phyloP scores from a whole-genome alignment of 305 asterid species.

The Solanum hybrid region DNA sequence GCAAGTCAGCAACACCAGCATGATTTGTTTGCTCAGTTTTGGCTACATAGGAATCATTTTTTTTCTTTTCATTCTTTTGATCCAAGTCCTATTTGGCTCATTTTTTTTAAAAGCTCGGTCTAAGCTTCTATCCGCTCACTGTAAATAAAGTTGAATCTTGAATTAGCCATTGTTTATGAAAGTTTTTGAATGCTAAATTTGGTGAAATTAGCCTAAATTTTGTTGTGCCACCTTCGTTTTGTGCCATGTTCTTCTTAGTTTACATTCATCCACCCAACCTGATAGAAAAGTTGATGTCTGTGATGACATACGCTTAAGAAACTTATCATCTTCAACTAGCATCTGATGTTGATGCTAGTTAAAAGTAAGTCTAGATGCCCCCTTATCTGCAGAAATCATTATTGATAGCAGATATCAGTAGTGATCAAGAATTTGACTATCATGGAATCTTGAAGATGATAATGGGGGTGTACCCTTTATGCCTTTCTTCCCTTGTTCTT shows the following conservation, averaged over 20 bases:
- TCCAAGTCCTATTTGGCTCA: neutral
- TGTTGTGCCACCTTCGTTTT: neutral
- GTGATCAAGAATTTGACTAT: slow-evolving; percentile 18
- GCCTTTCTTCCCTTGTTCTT: slow-evolving; percentile 27
- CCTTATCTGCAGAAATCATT: slow-evolving; percentile 14
- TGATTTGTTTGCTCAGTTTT: slow-evolving; percentile 16
- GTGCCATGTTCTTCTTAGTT: neutral
- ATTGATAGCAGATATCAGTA: neutral
- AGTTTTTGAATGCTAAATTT: neutral
- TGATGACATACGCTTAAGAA: neutral
- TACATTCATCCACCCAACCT: neutral
- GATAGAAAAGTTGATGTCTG: neutral
- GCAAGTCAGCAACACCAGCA: slow-evolving; percentile 40
- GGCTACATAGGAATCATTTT: neutral
- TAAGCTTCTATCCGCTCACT: neutral
- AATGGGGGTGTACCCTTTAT: slow-evolving; percentile 42
- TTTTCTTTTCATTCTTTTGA: slow-evolving; percentile 13
- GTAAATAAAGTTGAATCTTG: neutral
- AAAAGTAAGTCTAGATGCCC: slow-evolving; percentile 13
- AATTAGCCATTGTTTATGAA: neutral
- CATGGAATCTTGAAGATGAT: slow-evolving; percentile 23
- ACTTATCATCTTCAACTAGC: slow-evolving; percentile 2
- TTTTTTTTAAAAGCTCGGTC: neutral
- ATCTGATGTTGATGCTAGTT: slow-evolving; percentile 6
- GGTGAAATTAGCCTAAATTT: neutral